Base-by-base conservation (phyloP, 2,329 filamentous ascomycete genomes). In the Epichloe bromicola region DNA sequence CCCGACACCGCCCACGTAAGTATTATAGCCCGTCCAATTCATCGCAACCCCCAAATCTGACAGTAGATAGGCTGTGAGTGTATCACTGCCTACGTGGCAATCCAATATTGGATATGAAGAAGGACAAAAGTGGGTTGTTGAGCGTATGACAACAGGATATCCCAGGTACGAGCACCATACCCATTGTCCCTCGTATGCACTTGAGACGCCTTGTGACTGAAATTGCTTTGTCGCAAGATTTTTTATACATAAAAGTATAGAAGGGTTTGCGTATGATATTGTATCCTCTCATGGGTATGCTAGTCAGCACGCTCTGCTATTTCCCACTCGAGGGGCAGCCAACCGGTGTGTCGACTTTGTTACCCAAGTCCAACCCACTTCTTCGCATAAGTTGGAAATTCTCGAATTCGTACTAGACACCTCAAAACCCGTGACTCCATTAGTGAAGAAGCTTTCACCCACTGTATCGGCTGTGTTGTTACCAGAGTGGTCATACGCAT, bases 31-130 rank as follows among this genome's bases (percentile, higher is more conserved):
- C 11, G 20, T 33, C 7, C 2, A 43, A 8, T 17, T 17, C 7
- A 6, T 20, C 5, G 17, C 11, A 38, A 30, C 2, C 50, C 8
- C 14, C 3, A 15, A 26, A 34, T 19, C 20, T 48, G 33, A 55
- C 26, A 19, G 23, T 20, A 26, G 14, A 48, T 36, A 96, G 90
- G 93, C 91, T 57, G 88, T 97, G 57, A 97, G 91, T 66, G 91
- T 97, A 41, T 97, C 93, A 15, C 73, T 98, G 26, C 93, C 93
- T 39, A 94, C 89, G 69, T 98, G 93, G 93, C 77, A 76, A 57
- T 76, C 89, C 57, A 97, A 95, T 61, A 75, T 98, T 39, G 91
- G 82, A 40, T 98, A 98, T 63, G 93, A 98, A 67, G 89, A 98
- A 67, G 91, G 89, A 48, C 78, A 94, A 64, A 73, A 83, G 51